A percentile compares a stretch with the other conserved stretches of the same genome.
phyloP scores from a whole-genome alignment of 345 rosid genomes.

The Mercurialis annua region DNA sequence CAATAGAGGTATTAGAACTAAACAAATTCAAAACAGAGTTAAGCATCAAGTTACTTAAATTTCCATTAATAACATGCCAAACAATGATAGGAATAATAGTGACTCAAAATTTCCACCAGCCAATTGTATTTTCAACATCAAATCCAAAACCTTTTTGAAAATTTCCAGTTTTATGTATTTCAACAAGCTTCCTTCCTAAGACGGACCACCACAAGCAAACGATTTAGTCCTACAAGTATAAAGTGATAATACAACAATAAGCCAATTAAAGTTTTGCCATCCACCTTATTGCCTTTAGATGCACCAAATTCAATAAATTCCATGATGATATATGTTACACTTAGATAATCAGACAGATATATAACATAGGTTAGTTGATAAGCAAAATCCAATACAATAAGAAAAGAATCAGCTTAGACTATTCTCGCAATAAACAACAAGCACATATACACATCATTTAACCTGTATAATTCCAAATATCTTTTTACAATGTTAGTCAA shows the following conservation, averaged over 20 bases:
- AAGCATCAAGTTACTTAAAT: too few relatives aligned
- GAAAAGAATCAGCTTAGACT: constrained; percentile 4
- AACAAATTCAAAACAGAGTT: too few relatives aligned
- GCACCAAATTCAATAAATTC: constrained; percentile 79
- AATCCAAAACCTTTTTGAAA: constrained; percentile 83
- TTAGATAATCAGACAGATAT: too few relatives aligned
- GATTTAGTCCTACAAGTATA: constrained; percentile 15
- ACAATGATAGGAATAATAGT: constrained; percentile 2
- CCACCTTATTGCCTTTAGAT: constrained; percentile 77
- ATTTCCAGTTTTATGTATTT: constrained; percentile 90
- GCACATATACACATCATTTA: too few relatives aligned
- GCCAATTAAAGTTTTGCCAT: constrained; percentile 10
- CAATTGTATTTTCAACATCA: constrained; percentile 85
- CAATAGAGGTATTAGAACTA: too few relatives aligned
- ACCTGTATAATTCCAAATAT: too few relatives aligned
- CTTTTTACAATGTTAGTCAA: too few relatives aligned
- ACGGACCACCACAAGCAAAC: constrained; percentile 46
- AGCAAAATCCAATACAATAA: constrained; percentile 6
- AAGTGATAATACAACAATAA: constrained; percentile 9
- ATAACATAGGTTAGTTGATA: too few relatives aligned
- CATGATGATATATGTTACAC: constrained; percentile 91
- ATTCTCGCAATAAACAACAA: constrained; percentile 63
- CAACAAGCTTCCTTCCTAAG: constrained; percentile 84
- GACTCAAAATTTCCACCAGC: constrained; percentile 49
- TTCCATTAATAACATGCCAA: too few relatives aligned